Evolutionary conservation across 176 grass and related monocot genomes (phyloP).

Genomic region (Phragmites australis): DNA sequence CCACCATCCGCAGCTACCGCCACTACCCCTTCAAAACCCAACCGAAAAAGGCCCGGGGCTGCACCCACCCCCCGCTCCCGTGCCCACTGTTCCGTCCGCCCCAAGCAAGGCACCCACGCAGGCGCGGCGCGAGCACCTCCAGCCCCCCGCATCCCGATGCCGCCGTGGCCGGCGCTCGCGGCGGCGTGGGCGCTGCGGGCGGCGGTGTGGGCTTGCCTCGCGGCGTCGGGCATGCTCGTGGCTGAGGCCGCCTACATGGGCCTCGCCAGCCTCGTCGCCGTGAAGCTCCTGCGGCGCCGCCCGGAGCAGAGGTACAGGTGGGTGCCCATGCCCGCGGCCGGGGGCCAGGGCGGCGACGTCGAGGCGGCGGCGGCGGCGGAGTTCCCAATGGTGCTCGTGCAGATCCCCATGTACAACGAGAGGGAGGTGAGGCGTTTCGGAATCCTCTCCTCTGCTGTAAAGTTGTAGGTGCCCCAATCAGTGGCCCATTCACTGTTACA

Average conservation of each 20-base stretch:
- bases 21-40: slow-evolving; percentile 20
- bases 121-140: background rate
- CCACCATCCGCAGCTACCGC: slow-evolving; percentile 16
- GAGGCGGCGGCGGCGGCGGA: background rate
- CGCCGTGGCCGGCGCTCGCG: slow-evolving; percentile 25
- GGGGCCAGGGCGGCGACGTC: slow-evolving; percentile 17
- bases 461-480: background rate
- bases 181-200: slow-evolving; percentile 39
- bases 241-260: slow-evolving; percentile 78
- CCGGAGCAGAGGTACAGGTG: slow-evolving; percentile 58
- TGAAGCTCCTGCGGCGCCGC: slow-evolving; percentile 28
- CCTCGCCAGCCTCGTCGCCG: slow-evolving; percentile 53
- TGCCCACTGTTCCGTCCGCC: slow-evolving; percentile 5
- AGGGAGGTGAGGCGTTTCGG: slow-evolving; percentile 52
- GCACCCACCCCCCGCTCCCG: background rate
- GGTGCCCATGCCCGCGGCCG: slow-evolving; percentile 45
- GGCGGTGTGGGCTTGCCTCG: slow-evolving; percentile 68
- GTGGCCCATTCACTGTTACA: background rate
- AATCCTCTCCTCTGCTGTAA: background rate
- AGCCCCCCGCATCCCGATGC: background rate
- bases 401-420: slow-evolving; percentile 94
- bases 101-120: slow-evolving; percentile 31
- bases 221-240: slow-evolving; percentile 80
- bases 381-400: slow-evolving; percentile 86
- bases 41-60: slow-evolving; percentile 6